Evolutionary conservation across 2,329 filamentous ascomycete species (phyloP).

Genomic region (Dactylellina parvicollis): DNA sequence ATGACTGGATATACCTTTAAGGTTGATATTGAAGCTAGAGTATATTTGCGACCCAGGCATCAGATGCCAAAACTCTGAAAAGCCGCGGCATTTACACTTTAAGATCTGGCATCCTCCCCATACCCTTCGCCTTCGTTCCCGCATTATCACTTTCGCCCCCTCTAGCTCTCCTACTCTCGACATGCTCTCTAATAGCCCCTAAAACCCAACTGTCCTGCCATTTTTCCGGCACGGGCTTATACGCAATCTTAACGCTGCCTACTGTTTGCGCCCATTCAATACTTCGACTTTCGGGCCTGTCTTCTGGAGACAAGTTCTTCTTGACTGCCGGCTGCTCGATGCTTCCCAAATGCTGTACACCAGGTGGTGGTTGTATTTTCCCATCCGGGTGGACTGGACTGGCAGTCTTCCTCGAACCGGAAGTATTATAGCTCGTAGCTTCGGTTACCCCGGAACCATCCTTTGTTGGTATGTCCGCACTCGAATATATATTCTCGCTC

Average conservation of each 20-base stretch:
- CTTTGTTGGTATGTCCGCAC: slow-evolving; percentile 60
- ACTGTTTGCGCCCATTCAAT: slow-evolving; percentile 98
- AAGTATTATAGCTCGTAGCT: slow-evolving; percentile 51
- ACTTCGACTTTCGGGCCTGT: slow-evolving; percentile 65
- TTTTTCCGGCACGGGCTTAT: slow-evolving; percentile 83
- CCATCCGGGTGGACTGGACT: slow-evolving; percentile 58
- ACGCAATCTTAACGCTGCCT: slow-evolving; percentile 91
- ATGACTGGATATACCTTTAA: too few relatives aligned
- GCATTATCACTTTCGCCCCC: slow-evolving; percentile 63
- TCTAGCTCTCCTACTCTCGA: slow-evolving; percentile 74
- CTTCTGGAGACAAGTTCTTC: slow-evolving; percentile 63
- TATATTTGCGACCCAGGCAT: too few relatives aligned
- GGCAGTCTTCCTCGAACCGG: slow-evolving; percentile 59
- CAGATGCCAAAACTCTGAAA: too few relatives aligned
- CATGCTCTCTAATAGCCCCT: slow-evolving; percentile 79
- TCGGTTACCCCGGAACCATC: slow-evolving; percentile 59
- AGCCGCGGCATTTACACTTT: neutral
- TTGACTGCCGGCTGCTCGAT: slow-evolving; percentile 42
- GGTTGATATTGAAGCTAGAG: neutral
- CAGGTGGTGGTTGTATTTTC: slow-evolving; percentile 32
- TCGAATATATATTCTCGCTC: slow-evolving; percentile 68
- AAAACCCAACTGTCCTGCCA: slow-evolving; percentile 88
- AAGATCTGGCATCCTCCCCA: slow-evolving; percentile 49
- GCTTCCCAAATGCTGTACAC: slow-evolving; percentile 29
- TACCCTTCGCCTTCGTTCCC: slow-evolving; percentile 24